phyloP scores from a whole-genome alignment of 75 land plant species.

The Sequoia sempervirens region DNA sequence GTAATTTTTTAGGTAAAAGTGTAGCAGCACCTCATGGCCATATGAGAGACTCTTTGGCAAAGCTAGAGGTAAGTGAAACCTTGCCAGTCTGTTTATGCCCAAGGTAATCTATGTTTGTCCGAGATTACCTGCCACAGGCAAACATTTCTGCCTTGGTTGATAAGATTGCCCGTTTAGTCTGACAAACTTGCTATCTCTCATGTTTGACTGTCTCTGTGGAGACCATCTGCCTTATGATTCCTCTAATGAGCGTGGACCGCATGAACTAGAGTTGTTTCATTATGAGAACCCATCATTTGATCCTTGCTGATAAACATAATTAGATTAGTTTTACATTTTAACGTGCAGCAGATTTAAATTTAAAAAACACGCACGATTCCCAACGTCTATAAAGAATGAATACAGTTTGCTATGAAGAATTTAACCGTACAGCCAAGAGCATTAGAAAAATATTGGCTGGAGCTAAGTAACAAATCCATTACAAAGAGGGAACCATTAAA shows the following conservation, averaged over 20 bases:
- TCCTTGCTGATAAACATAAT: not conserved
- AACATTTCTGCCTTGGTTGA: not conserved
- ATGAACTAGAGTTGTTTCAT: not conserved
- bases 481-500: no score
- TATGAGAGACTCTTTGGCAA: not conserved
- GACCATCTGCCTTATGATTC: not conserved
- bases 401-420: no score
- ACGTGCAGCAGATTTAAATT: no score
- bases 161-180: not conserved
- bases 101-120: no score
- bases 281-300: not conserved
- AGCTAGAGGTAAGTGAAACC: no score
- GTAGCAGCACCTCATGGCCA: not conserved
- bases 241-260: not conserved
- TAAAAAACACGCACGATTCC: no score
- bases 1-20: not conserved
- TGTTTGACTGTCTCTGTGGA: not conserved
- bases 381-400: no score
- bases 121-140: not conserved
- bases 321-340: no score
- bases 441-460: no score
- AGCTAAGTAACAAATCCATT: no score
- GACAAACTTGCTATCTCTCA: not conserved
- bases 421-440: no score
- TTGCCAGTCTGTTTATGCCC: no score